Evolutionary conservation across 352 stramenopile genomes (phyloP).

Genomic region (Plasmopara muralis): DNA sequence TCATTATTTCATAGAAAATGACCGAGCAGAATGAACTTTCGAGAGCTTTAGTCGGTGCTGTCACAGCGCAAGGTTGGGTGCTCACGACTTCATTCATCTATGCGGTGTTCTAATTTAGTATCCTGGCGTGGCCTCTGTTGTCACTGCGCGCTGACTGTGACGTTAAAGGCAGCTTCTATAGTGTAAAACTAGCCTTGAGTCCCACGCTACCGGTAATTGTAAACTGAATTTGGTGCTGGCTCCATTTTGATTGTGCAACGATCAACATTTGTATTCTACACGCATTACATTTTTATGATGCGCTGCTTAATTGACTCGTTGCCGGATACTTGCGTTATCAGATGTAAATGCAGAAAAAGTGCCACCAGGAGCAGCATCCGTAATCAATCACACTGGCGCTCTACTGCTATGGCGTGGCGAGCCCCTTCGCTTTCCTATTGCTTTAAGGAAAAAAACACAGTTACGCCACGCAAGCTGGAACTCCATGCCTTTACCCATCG

Average conservation of each 20-base stretch:
- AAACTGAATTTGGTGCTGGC: background rate
- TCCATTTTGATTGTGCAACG: background rate
- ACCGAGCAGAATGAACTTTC: slow-evolving; percentile 3
- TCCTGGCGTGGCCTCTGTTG: slow-evolving; percentile 6
- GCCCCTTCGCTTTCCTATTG: no score
- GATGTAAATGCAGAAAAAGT: background rate
- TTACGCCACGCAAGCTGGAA: no score
- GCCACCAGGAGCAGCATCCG: no score
- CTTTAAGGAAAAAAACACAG: no score
- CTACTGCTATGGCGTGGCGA: no score
- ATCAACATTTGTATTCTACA: background rate
- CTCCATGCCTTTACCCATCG: no score
- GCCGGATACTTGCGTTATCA: background rate
- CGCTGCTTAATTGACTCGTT: background rate
- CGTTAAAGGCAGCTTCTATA: background rate
- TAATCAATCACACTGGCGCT: no score
- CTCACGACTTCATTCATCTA: background rate
- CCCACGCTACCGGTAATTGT: background rate
- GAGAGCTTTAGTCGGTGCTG: slow-evolving; percentile 4
- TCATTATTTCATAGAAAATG: slow-evolving; percentile 11
- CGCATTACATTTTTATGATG: background rate
- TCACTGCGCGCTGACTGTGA: background rate
- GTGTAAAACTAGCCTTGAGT: background rate
- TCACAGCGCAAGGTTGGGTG: slow-evolving; percentile 10
- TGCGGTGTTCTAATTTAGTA: slow-evolving; percentile 3